Base-by-base conservation (phyloP, 2,329 filamentous ascomycete species). In the Pyrenophora teres region DNA sequence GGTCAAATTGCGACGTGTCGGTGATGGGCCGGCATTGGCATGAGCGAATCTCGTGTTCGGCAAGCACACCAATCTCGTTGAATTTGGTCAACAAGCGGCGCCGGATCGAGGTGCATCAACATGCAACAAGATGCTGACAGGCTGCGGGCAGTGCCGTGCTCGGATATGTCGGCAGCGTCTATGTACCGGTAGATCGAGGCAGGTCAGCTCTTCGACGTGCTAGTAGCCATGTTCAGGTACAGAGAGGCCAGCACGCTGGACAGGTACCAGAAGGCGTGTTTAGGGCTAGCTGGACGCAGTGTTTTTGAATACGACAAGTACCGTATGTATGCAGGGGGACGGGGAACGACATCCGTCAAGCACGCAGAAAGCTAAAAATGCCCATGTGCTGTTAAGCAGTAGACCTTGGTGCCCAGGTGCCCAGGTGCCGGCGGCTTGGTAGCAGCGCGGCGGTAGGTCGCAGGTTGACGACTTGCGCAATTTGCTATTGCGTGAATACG, bases 271-370 rank as follows among this genome's bases (percentile, higher is more conserved):
- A 7, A 30, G 27, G 12, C 27, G 27, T 30, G 10, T 37, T 16
- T 18, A 36, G 42, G 21, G 45, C 45, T 40, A 47, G 36, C 27
- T 25, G 25, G 27, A 32, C 25, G 23, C 23, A 25, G 23, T 50
- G 44, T 48, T 21, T 27, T 38, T 43, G 43, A 40, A 58, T 55
- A 57, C 46, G 52, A 45, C 18, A 35, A 15, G 15, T 15, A 15
- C 15, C 15, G 15, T 15, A 15, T 15, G 15, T 25, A 37, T 37
- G 32, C 19, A 42, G 43, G 41, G 41, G 27, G 16, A 35, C 31
- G 21, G n/a, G 35, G 40, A 43, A 46, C 42, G 48, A 31, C 46
- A 21, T 25, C 19, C 46, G 46, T 18, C 33, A 31, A 16, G 3
- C 19, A 15, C 13, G 8, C 32, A 35, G 9, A 30, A 30, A 30